These are phyloP conservation scores for Chrysanthemum makinoi DNA, from an alignment of 129 eudicot species.

Conservation along the genomic window DNA sequence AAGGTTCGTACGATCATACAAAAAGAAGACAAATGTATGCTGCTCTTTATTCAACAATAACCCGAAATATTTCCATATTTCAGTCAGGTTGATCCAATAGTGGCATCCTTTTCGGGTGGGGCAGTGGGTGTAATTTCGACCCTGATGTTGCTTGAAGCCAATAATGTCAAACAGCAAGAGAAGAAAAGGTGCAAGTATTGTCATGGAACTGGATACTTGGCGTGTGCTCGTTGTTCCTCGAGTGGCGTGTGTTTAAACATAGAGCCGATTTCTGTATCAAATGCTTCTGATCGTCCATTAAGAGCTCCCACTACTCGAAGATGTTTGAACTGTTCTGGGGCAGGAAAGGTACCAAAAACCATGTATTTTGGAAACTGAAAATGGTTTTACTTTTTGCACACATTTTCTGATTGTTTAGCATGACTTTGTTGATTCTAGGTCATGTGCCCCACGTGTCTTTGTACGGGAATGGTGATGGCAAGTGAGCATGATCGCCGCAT, in stretches of 20 bases:
- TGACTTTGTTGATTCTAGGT: conserved; percentile 44
- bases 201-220: conserved; percentile 95
- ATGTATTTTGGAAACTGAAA: not conserved
- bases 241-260: conserved; percentile 78
- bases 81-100: conserved; percentile 98
- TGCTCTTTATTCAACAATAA: conserved; percentile 6
- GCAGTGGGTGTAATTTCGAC: conserved; percentile 98
- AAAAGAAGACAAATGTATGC: not conserved
- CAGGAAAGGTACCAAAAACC: conserved; percentile 71
- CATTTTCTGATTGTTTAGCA: not conserved
- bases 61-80: conserved; percentile 16
- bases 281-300: conserved; percentile 60
- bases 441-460: conserved; percentile 98
- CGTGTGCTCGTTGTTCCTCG: conserved; percentile 95
- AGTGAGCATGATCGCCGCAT: conserved; percentile 92
- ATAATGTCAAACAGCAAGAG: conserved; percentile 91
- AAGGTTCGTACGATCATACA: conserved; percentile 42
- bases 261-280: conserved; percentile 68
- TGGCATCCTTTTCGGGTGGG: conserved; percentile 97
- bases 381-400: not conserved
- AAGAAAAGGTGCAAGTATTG: conserved; percentile 96
- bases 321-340: conserved; percentile 88
- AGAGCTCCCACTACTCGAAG: conserved; percentile 73
- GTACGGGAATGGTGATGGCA: conserved; percentile 99
- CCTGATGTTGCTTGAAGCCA: conserved; percentile 84